phyloP scores from a whole-genome alignment of 352 stramenopile species.

The Globisporangium echinulatum region DNA sequence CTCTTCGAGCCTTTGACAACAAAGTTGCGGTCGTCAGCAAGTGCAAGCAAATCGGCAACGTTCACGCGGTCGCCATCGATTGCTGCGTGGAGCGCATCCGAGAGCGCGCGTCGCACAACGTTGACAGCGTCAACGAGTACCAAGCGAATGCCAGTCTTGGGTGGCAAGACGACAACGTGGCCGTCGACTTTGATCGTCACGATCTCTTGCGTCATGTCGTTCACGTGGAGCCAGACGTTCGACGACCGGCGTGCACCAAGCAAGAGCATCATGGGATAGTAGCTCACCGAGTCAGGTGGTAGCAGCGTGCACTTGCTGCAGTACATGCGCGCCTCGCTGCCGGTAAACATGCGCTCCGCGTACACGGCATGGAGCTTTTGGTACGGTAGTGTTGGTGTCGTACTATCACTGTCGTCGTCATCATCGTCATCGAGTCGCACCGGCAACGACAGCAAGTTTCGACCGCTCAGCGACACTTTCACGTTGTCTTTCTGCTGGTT shows the following conservation, averaged over 20 bases:
- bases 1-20: slow-evolving; percentile 36
- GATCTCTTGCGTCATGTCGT: slow-evolving; percentile 39
- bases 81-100: slow-evolving; percentile 38
- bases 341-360: slow-evolving; percentile 60
- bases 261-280: slow-evolving; percentile 57
- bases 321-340: slow-evolving; percentile 73
- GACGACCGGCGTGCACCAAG: slow-evolving; percentile 29
- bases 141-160: slow-evolving; percentile 36
- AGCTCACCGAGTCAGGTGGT: slow-evolving; percentile 43
- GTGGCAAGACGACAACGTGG: slow-evolving; percentile 39
- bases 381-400: background rate
- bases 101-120: slow-evolving; percentile 43
- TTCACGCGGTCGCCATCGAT: slow-evolving; percentile 19
- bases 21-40: slow-evolving; percentile 40
- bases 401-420: background rate
- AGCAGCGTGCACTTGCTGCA: slow-evolving; percentile 76
- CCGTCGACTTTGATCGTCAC: slow-evolving; percentile 57
- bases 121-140: slow-evolving; percentile 41
- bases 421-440: slow-evolving; percentile 33
- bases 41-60: slow-evolving; percentile 27
- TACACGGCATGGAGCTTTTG: slow-evolving; percentile 57
- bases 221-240: slow-evolving; percentile 68
- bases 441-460: slow-evolving; percentile 62
- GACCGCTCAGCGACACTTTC: slow-evolving; percentile 51
- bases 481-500: slow-evolving; percentile 51